phyloP scores from a whole-genome alignment of 805 yeast genomes.

The Dipodascopsis tothii region DNA sequence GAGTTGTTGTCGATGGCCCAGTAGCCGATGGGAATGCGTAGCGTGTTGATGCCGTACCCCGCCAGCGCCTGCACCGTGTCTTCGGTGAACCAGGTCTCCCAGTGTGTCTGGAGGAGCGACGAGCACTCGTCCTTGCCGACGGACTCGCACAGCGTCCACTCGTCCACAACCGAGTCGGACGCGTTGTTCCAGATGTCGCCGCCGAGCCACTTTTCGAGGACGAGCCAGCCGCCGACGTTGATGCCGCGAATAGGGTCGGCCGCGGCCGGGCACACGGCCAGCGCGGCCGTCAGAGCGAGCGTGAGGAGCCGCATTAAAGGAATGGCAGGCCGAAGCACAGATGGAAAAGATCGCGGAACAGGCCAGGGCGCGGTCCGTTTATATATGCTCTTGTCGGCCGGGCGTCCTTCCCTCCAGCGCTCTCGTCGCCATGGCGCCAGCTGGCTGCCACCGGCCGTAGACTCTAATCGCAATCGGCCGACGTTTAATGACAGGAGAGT shows the following conservation, averaged over 20 bases:
- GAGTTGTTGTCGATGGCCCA: conserved; percentile 66
- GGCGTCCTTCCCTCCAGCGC: no score
- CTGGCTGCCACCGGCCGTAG: no score
- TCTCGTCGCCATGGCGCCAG: no score
- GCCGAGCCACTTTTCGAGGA: conserved; percentile 45
- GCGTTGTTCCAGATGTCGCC: conserved; percentile 58
- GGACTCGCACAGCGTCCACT: conserved; percentile 54
- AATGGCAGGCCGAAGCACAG: no score
- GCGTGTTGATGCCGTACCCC: conserved; percentile 62
- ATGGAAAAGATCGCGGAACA: no score
- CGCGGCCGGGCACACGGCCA: not conserved
- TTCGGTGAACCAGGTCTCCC: conserved; percentile 72
- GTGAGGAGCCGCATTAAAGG: no score
- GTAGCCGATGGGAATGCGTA: conserved; percentile 88
- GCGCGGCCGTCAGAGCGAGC: not conserved
- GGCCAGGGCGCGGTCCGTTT: no score
- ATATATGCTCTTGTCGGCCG: no score
- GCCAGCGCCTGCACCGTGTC: conserved; percentile 56
- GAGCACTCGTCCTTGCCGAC: conserved; percentile 57
- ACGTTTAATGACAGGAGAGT: no score
- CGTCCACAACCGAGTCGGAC: conserved; percentile 74
- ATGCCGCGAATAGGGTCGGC: conserved; percentile 34
- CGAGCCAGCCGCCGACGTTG: conserved; percentile 85
- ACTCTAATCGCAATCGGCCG: no score
- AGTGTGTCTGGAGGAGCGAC: conserved; percentile 52